These are phyloP conservation scores for Dothideomycetes sp. DNA, from an alignment of 2,329 filamentous ascomycete species.

Conservation along the genomic window DNA sequence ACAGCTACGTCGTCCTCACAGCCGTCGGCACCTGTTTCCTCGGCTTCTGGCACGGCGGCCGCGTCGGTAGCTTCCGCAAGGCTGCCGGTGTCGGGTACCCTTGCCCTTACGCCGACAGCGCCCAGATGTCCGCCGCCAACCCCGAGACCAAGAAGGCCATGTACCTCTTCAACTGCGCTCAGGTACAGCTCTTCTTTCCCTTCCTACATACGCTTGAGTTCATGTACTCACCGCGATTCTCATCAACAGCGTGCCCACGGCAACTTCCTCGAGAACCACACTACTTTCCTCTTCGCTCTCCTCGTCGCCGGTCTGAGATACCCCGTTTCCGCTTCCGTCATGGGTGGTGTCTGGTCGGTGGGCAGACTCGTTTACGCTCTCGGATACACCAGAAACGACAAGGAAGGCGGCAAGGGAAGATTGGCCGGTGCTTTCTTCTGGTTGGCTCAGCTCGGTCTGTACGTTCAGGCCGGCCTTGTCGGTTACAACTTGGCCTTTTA, in stretches of 20 bases:
- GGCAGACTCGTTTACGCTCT: constrained; percentile 40
- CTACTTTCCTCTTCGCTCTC: constrained; percentile 41
- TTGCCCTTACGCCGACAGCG: constrained; percentile 47
- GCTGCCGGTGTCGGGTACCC: constrained; percentile 48
- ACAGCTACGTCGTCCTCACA: constrained; percentile 47
- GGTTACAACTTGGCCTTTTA: constrained; percentile 21
- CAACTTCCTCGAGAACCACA: constrained; percentile 52
- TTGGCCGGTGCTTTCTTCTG: constrained; percentile 29
- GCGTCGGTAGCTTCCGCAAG: constrained; percentile 41
- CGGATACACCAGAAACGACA: constrained; percentile 35
- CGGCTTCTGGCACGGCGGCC: constrained; percentile 40
- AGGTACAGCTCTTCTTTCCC: too few species aligned
- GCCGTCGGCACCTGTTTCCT: constrained; percentile 48
- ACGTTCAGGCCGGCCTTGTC: constrained; percentile 22
- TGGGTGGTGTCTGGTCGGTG: constrained; percentile 44
- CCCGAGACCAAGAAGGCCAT: constrained; percentile 32
- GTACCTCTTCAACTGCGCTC: constrained; percentile 42
- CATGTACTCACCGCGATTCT: too few species aligned
- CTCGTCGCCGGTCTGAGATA: constrained; percentile 47
- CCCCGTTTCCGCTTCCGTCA: constrained; percentile 37
- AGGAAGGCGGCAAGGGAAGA: constrained; percentile 36
- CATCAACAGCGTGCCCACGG: too few species aligned
- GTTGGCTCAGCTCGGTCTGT: constrained; percentile 24
- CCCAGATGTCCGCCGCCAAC: constrained; percentile 39
- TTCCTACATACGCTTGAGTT: too few species aligned